These are phyloP conservation scores for Nidularia sp. DNA, from an alignment of 768 basidiomycete genomes.

Conservation along the genomic window DNA sequence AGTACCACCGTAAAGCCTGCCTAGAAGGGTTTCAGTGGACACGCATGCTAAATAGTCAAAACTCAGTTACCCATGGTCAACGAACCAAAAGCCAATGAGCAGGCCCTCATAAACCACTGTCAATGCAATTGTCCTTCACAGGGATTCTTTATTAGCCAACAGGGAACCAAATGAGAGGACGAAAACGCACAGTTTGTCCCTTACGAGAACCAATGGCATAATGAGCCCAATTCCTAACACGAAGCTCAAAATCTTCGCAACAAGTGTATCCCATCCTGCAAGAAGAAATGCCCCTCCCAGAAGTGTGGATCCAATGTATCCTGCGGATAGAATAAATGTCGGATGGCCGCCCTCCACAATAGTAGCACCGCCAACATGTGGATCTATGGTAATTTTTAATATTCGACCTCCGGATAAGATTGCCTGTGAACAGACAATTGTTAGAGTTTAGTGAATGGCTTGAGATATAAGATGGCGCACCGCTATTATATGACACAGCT, in stretches of 20 bases:
- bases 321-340: constrained; percentile 67
- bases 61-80: constrained; percentile 76
- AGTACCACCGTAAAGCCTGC: constrained; percentile 80
- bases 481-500: constrained; percentile 77
- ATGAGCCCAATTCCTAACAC: constrained; percentile 83
- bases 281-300: constrained; percentile 81
- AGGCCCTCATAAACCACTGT: constrained; percentile 82
- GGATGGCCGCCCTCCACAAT: constrained; percentile 77
- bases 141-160: neutral
- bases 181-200: constrained; percentile 79
- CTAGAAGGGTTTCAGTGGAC: constrained; percentile 26
- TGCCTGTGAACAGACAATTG: constrained; percentile 38
- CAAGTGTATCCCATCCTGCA: constrained; percentile 83
- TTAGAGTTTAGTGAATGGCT: constrained; percentile 6
- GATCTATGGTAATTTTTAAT: constrained; percentile 79
- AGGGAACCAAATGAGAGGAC: neutral
- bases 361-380: constrained; percentile 72
- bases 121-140: constrained; percentile 74
- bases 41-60: neutral
- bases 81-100: constrained; percentile 92
- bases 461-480: constrained; percentile 35
- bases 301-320: constrained; percentile 80
- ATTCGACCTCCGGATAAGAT: constrained; percentile 78
- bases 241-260: constrained; percentile 90
- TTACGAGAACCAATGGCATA: constrained; percentile 80